Evolutionary conservation across 345 rosid genomes (phyloP), one percentile per base, ranked within the genome.

Genomic region (Dimocarpus longan): DNA sequence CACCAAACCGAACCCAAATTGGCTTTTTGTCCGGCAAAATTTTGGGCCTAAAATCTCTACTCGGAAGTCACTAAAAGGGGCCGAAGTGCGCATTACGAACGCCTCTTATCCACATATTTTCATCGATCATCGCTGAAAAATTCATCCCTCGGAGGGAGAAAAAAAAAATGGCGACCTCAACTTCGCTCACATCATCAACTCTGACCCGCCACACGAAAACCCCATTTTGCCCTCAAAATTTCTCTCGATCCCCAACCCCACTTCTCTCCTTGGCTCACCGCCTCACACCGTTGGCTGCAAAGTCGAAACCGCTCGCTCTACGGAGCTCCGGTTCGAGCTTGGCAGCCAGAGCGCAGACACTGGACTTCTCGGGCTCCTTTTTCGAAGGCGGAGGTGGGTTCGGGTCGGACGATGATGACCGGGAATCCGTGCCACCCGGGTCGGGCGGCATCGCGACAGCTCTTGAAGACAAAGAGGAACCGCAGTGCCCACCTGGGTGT

Each of bases 401-500:
- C 77, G 94, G 90, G 28, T 89, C 90, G 0, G 95, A 32, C 3
- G 37, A 88, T 3, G 97, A 92, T 19, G 97, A 91, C 82, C 92
- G 91, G 62, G 76, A 82, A 12, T 72, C 92, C 18, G 78, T 46
- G 50, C 80, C 78, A 68, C 67, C 86, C 56, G 92, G 89, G 75
- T 77, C 89, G 15, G 89, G 86, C 6, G 73, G 88, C 63, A 82
- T 87, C 22, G 87, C 95, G 0, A 83, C 86, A 19, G 88, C 93
- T 1, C 84, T 89, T 7, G 98, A 94, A 68, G 97, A 91, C 40
- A 91, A 89, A 82, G 97, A 90, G 68, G 82, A 87, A 80, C 97
- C 93, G 16, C 95, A 86, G 66, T 96, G 99, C 84, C 99, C 99
- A 0, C 98, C 98, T 9, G 99, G 99, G 19, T 91, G 93, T 50